Percentiles rank a stretch among this genome's conserved stretches.
phyloP scores from a whole-genome alignment of 1,284 basidiomycete genomes.

The Erythrobasidium hasegawianum region DNA sequence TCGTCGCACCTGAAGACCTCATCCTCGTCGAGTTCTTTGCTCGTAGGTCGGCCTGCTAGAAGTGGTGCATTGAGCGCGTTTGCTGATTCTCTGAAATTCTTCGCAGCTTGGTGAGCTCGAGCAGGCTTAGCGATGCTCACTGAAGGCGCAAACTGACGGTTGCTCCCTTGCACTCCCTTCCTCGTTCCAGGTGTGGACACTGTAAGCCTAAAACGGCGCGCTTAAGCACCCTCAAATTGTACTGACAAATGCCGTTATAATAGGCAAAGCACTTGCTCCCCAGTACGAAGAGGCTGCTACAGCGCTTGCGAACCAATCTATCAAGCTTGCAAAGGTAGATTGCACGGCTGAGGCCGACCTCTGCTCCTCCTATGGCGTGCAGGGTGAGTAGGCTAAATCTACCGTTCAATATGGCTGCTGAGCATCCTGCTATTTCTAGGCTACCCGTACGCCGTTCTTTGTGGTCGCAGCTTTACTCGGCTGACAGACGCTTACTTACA shows the following conservation, averaged over 20 bases:
- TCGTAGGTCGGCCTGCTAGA: slow-evolving; percentile 68
- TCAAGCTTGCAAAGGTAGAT: slow-evolving; percentile 81
- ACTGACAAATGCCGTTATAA: not conserved
- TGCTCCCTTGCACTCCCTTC: not conserved
- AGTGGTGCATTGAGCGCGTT: not conserved
- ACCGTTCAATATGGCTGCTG: no score
- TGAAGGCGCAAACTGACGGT: not conserved
- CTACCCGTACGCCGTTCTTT: slow-evolving; percentile 68
- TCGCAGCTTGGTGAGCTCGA: not conserved
- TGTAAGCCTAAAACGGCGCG: slow-evolving; percentile 58
- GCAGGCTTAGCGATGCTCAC: not conserved
- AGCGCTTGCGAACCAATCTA: slow-evolving; percentile 76
- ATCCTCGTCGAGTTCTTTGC: slow-evolving; percentile 96
- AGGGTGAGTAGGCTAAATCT: slow-evolving; percentile 39
- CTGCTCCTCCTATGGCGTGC: slow-evolving; percentile 54
- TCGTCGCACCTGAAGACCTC: slow-evolving; percentile 67
- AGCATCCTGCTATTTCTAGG: slow-evolving; percentile 58
- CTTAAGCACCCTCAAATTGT: not conserved
- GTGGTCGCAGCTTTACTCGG: no score
- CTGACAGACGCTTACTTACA: slow-evolving; percentile 37
- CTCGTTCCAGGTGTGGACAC: slow-evolving; percentile 52
- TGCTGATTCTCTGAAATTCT: not conserved
- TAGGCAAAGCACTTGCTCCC: slow-evolving; percentile 59
- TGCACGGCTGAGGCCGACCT: slow-evolving; percentile 70
- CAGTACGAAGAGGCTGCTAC: slow-evolving; percentile 97